Percentiles rank a stretch among this genome's conserved stretches.
These are phyloP conservation scores for Papiliotrema fonsecae DNA, from an alignment of 1,284 basidiomycete genomes.

Conservation along the genomic window DNA sequence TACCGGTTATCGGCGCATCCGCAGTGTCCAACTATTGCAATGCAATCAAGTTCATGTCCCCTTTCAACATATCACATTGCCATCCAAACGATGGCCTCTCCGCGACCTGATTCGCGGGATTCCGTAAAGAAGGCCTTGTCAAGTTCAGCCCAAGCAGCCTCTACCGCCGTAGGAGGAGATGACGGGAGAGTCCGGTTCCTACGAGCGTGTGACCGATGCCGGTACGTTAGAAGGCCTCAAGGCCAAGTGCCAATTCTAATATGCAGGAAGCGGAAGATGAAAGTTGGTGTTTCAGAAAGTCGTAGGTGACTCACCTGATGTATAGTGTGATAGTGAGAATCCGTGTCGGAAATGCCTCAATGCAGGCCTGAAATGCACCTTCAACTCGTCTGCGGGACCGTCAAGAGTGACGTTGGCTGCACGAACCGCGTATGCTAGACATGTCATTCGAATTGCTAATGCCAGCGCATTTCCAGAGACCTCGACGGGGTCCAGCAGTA, in stretches of 20 bases:
- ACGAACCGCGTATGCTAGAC: background rate
- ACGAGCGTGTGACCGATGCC: background rate
- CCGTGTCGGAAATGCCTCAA: background rate
- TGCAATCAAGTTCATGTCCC: no score
- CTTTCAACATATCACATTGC: no score
- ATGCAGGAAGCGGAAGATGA: background rate
- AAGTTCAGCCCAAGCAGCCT: no score
- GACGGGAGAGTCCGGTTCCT: no score
- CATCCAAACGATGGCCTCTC: no score
- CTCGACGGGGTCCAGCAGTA: background rate
- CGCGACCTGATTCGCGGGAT: no score
- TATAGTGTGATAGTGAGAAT: background rate
- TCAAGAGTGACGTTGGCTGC: background rate
- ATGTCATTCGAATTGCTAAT: background rate
- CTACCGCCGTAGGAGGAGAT: no score
- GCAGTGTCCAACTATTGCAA: no score
- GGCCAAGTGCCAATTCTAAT: background rate
- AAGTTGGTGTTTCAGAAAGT: background rate
- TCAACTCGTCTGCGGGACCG: background rate
- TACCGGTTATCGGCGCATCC: no score
- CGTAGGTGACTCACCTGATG: background rate
- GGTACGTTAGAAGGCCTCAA: background rate
- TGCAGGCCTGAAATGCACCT: background rate
- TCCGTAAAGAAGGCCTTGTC: no score
- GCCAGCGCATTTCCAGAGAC: background rate